phyloP scores from a whole-genome alignment of 768 basidiomycete species.

The Pilatotrama ljubarskyi region DNA sequence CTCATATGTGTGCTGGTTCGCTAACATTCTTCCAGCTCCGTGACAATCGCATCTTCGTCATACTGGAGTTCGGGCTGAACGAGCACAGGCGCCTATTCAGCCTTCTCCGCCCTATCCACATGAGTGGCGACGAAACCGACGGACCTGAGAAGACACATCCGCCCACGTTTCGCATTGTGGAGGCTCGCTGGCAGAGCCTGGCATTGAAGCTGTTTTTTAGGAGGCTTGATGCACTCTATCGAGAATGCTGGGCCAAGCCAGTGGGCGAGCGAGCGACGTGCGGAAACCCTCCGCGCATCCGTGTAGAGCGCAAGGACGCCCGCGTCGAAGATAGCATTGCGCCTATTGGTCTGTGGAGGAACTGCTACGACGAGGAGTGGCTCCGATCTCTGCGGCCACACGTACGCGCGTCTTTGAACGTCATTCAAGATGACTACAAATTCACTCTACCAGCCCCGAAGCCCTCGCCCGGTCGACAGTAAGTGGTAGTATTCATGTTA shows the following conservation, averaged over 20 bases:
- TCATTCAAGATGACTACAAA: not conserved
- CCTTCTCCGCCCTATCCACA: not conserved
- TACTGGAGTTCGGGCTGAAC: not conserved
- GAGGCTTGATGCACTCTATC: not conserved
- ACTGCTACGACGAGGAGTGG: constrained; percentile 2
- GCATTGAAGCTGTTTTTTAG: not conserved
- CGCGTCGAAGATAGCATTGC: not conserved
- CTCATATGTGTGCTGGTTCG: too few species aligned
- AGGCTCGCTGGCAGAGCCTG: not conserved
- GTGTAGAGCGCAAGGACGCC: not conserved
- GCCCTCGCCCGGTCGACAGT: not conserved
- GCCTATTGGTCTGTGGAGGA: constrained; percentile 2
- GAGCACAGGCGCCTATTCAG: not conserved
- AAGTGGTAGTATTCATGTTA: not conserved
- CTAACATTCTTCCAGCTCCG: not conserved
- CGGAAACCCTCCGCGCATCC: not conserved
- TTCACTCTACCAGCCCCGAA: not conserved
- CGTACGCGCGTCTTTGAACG: not conserved
- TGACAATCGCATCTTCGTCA: not conserved
- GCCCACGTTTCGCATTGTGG: not conserved
- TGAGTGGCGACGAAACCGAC: not conserved
- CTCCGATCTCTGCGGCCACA: not conserved
- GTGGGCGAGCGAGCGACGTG: not conserved
- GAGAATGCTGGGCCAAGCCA: not conserved
- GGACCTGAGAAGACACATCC: not conserved